These are phyloP conservation scores for Erucastrum elatum DNA, from an alignment of 345 rosid genomes.

Conservation along the genomic window DNA sequence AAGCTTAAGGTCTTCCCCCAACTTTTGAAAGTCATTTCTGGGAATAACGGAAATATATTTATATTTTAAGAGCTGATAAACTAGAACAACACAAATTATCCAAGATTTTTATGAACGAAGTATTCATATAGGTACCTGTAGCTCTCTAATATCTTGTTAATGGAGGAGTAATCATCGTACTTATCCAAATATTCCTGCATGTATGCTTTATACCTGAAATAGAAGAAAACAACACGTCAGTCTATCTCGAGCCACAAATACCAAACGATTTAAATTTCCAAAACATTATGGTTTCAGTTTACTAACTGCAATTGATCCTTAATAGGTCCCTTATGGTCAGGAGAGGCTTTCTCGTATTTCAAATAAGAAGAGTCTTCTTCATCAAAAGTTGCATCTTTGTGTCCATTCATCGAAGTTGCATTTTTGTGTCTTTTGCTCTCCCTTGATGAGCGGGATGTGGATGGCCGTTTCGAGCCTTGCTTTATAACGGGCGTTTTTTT, in stretches of 20 bases:
- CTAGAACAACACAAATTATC: constrained; percentile 4
- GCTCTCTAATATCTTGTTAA: constrained; percentile 70
- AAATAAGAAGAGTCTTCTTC: constrained; percentile 63
- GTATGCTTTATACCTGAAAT: constrained; percentile 73
- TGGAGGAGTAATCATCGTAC: constrained; percentile 67
- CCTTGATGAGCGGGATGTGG: constrained; percentile 44
- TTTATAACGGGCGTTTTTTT: constrained; percentile 46
- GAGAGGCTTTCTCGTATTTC: constrained; percentile 77
- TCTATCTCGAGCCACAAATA: constrained; percentile 6
- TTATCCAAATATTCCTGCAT: constrained; percentile 77
- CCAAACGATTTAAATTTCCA: not conserved
- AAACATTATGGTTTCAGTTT: constrained; percentile 13
- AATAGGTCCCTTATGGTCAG: constrained; percentile 78
- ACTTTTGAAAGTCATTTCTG: constrained; percentile 70
- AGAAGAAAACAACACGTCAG: constrained; percentile 12
- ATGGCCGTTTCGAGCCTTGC: constrained; percentile 59
- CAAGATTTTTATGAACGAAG: constrained; percentile 2
- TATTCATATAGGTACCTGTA: constrained; percentile 58
- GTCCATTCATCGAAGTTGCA: constrained; percentile 46
- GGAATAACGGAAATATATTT: constrained; percentile 2
- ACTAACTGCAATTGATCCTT: constrained; percentile 82
- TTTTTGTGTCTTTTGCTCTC: constrained; percentile 51
- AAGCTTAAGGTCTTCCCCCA: constrained; percentile 74
- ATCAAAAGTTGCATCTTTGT: constrained; percentile 52
- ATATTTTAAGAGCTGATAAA: constrained; percentile 1